Base-by-base conservation (phyloP, 805 yeast species). In the Lipomyces starkeyi region DNA sequence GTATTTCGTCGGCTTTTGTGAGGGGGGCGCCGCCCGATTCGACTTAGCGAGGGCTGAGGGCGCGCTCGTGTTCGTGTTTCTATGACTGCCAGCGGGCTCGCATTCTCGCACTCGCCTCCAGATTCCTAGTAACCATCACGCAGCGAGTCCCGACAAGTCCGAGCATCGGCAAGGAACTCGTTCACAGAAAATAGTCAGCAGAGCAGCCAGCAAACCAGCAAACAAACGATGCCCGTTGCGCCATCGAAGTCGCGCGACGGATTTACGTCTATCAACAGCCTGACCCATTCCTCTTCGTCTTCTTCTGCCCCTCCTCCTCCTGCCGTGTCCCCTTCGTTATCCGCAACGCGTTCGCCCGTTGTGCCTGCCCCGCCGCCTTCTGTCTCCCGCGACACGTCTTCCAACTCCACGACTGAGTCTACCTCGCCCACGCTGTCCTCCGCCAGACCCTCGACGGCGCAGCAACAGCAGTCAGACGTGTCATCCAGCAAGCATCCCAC, bases 331-430 rank as follows among this genome's bases (percentile, higher is more conserved):
- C 53, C 25, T 11, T 60, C 58, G 11, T 47, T 63, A 6, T 63
- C 66, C 9, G 66, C 64, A 25, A 63, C 66, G 32, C 61, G 66
- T 14, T 47, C 57, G 37, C 62, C 66, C 27, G 47, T 63, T 7
- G 62, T 58, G 43, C 66, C 62, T 57, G 65, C 56, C 17, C 65
- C 65, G 29, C 64, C 64, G 55, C 35, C 64, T 20, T 17, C 54
- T 14, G 13, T 62, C 54, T 40, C n/a, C 25, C 64, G 34, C 49
- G 22, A 29, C 13, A 32, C 58, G 20, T 53, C n/a, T 43, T 11
- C 58, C 22, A n/a, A 22, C 14, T 55, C 58, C 40, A 3, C 35
- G 34, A 17, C 58, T 8, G 37, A 22, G 22, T 25, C 22, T 17
- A 11, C 17, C 22, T 55, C 58, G 58, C 58, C 58, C 22, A 29